Conservation (phyloP, 2,329 filamentous ascomycete species). For the Ambrosiella beaveri region DNA sequence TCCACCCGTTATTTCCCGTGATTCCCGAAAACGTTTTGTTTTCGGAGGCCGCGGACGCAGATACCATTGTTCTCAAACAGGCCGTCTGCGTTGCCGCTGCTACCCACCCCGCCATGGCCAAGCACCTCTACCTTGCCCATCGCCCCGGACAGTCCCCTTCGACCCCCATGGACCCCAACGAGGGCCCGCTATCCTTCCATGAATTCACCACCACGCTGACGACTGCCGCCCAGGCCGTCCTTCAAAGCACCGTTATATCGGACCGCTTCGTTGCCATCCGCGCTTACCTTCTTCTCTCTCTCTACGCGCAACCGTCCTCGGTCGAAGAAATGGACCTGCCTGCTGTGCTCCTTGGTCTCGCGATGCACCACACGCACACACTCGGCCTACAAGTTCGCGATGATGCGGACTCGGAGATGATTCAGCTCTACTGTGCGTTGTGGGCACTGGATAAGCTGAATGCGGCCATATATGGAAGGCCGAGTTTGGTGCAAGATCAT, state of each 20-base stretch:
- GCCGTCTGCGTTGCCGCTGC: conserved; percentile 38
- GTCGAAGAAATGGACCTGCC: conserved; percentile 37
- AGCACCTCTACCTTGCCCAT: conserved; percentile 28
- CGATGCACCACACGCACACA: conserved; percentile 40
- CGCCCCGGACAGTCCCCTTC: conserved; percentile 9
- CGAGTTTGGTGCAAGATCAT: conserved; percentile 41
- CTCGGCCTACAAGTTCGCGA: conserved; percentile 35
- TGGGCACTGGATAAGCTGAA: conserved; percentile 46
- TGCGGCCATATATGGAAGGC: conserved; percentile 41
- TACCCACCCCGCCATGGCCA: conserved; percentile 28
- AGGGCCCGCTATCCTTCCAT: conserved; percentile 24
- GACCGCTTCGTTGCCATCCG: conserved; percentile 39
- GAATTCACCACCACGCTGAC: conserved; percentile 33
- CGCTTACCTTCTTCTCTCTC: conserved; percentile 34
- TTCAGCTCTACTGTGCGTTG: conserved; percentile 37
- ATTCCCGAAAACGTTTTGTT: conserved; percentile 24
- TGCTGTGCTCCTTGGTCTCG: conserved; percentile 33
- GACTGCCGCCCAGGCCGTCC: conserved; percentile 29
- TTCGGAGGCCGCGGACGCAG: conserved; percentile 19
- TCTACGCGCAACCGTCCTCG: conserved; percentile 40
- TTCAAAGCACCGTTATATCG: conserved; percentile 36
- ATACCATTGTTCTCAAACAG: conserved; percentile 31
- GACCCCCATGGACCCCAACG: conserved; percentile 12
- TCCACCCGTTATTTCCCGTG: conserved; percentile 38
- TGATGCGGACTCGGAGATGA: conserved; percentile 26